phyloP scores from a whole-genome alignment of 805 yeast genomes.

The Candida maris region DNA sequence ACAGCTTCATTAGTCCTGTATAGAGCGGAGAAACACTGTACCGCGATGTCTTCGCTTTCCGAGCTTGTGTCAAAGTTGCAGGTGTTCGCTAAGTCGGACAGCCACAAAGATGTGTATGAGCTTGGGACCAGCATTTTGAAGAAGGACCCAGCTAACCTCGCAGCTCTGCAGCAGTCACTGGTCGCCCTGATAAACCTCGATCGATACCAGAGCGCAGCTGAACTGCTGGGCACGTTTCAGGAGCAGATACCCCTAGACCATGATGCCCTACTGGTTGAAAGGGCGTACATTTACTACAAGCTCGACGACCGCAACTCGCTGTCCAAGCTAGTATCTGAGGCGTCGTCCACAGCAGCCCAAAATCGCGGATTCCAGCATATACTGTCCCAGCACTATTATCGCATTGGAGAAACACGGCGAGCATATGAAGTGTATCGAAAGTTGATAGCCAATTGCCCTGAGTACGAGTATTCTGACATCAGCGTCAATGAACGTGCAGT shows the following conservation, averaged over 20 bases:
- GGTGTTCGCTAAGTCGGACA: conserved; percentile 34
- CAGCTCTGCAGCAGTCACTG: conserved; percentile 40
- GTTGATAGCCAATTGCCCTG: conserved; percentile 31
- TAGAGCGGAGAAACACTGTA: no score
- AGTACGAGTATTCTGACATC: conserved; percentile 49
- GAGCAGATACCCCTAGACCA: conserved; percentile 13
- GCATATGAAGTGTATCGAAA: conserved; percentile 47
- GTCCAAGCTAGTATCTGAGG: conserved; percentile 12
- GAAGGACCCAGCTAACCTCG: conserved; percentile 25
- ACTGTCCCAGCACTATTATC: conserved; percentile 50
- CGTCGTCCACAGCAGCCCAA: conserved; percentile 7
- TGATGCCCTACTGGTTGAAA: conserved; percentile 43
- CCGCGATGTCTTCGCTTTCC: conserved; percentile 19
- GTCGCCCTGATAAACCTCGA: conserved; percentile 61
- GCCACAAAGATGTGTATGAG: conserved; percentile 33
- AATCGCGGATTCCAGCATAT: conserved; percentile 44
- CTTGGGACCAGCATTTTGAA: conserved; percentile 28
- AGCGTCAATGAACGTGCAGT: conserved; percentile 66
- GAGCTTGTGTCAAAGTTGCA: conserved; percentile 34
- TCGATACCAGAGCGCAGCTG: conserved; percentile 46
- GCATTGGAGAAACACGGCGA: conserved; percentile 41
- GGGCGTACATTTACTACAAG: conserved; percentile 59
- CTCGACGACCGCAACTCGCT: conserved; percentile 32
- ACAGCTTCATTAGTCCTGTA: no score
- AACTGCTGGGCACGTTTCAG: conserved; percentile 34